These are phyloP conservation scores for Meyerozyma smithsonii DNA, from an alignment of 1,139 yeast genomes.

Conservation along the genomic window DNA sequence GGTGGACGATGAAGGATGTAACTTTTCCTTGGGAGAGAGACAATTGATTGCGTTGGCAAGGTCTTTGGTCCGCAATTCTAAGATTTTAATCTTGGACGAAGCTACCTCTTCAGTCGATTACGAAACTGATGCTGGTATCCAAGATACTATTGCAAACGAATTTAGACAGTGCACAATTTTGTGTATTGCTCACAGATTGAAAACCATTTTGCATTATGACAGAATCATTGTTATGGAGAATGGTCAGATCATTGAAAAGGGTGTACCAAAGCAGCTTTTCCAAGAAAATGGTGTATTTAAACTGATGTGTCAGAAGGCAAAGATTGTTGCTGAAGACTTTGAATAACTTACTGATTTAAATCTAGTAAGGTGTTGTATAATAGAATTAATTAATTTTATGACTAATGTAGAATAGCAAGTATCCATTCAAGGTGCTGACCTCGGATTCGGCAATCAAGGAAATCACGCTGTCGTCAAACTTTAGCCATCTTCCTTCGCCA, in stretches of 20 bases:
- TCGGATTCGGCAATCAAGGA: slow-evolving; percentile 59
- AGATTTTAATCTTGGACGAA: slow-evolving; percentile 69
- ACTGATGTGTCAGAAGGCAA: slow-evolving; percentile 23
- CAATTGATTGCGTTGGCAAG: slow-evolving; percentile 73
- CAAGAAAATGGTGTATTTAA: slow-evolving; percentile 18
- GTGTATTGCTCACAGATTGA: slow-evolving; percentile 76
- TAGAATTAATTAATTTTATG: slow-evolving; percentile 29
- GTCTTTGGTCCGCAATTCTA: slow-evolving; percentile 67
- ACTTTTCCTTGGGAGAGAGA: slow-evolving; percentile 74
- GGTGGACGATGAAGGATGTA: slow-evolving; percentile 71
- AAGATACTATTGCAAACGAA: slow-evolving; percentile 56
- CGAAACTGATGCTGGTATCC: slow-evolving; percentile 70
- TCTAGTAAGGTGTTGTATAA: slow-evolving; percentile 5
- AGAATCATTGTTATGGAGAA: slow-evolving; percentile 60
- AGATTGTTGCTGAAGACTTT: slow-evolving; percentile 18
- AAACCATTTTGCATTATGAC: slow-evolving; percentile 64
- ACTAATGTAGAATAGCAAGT: slow-evolving; percentile 71
- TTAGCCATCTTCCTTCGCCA: slow-evolving; percentile 75
- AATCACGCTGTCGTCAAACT: slow-evolving; percentile 88
- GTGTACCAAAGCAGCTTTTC: slow-evolving; percentile 46
- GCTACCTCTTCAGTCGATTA: slow-evolving; percentile 83
- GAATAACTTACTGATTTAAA: slow-evolving; percentile 5
- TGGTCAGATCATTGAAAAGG: slow-evolving; percentile 60
- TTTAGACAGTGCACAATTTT: slow-evolving; percentile 64
- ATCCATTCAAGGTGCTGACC: slow-evolving; percentile 69